Conservation (phyloP, 345 rosid species). For the Moringa oleifera region DNA sequence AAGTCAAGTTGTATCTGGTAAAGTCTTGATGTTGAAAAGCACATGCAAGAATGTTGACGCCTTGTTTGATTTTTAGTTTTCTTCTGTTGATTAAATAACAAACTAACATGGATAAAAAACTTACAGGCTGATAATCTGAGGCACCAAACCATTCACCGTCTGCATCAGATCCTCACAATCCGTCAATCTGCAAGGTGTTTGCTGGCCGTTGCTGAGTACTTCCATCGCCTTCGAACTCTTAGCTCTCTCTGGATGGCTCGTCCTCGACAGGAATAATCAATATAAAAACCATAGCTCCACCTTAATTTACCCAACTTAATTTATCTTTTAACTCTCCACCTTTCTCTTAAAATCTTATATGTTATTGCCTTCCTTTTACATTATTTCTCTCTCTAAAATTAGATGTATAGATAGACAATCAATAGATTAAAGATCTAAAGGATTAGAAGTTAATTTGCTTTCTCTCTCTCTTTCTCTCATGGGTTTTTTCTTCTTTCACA, state of each 20-base stretch:
- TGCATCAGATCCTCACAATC: constrained; percentile 67
- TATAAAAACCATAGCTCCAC: constrained; percentile 11
- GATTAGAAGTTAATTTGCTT: no score
- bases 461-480: background rate
- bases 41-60: no score
- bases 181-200: constrained; percentile 87
- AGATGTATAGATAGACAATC: background rate
- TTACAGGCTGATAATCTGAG: constrained; percentile 96
- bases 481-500: no score
- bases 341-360: background rate
- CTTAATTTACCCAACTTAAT: constrained; percentile 12
- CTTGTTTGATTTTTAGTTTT: no score
- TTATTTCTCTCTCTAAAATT: background rate
- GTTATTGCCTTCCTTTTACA: background rate
- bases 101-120: no score
- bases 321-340: background rate
- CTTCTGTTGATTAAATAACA: no score
- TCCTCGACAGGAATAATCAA: constrained; percentile 59
- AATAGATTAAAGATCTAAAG: no score
- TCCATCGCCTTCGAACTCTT: constrained; percentile 88
- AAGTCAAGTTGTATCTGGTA: no score
- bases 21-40: no score
- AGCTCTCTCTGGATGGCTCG: constrained; percentile 95
- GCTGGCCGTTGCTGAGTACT: constrained; percentile 77
- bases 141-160: constrained; percentile 73